phyloP scores from a whole-genome alignment of 1,284 basidiomycete genomes.

The Anthracocystis walkeri region DNA sequence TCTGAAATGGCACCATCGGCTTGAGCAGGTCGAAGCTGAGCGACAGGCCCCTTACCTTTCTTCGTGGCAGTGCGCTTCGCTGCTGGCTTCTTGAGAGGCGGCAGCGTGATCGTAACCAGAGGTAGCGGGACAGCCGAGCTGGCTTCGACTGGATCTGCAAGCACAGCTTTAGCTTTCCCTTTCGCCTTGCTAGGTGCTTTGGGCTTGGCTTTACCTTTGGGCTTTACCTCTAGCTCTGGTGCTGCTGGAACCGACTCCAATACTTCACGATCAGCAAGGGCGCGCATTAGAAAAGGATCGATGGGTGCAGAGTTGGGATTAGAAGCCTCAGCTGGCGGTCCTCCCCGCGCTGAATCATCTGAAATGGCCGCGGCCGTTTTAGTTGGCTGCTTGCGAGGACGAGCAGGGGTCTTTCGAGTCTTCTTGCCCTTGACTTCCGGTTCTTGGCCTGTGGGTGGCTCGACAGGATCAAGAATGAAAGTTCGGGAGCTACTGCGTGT shows the following conservation, averaged over 20 bases:
- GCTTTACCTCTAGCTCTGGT: slow-evolving; percentile 4
- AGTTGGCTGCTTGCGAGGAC: slow-evolving; percentile 13
- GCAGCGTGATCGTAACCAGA: background rate
- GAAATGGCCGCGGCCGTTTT: background rate
- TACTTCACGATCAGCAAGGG: background rate
- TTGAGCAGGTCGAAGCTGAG: slow-evolving; percentile 25
- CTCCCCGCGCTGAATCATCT: background rate
- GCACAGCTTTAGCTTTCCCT: background rate
- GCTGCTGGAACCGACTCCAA: background rate
- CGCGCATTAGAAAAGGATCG: background rate
- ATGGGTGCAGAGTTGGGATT: background rate
- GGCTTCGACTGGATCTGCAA: background rate
- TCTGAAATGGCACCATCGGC: slow-evolving; percentile 29
- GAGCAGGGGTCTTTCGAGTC: slow-evolving; percentile 5
- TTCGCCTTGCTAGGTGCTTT: slow-evolving; percentile 22
- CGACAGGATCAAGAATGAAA: background rate
- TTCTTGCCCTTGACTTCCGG: slow-evolving; percentile 2
- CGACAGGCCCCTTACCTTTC: slow-evolving; percentile 23
- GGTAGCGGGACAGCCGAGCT: background rate
- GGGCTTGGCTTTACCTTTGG: slow-evolving; percentile 17
- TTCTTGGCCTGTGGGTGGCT: background rate
- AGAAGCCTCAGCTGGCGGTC: background rate
- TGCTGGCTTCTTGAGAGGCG: slow-evolving; percentile 8
- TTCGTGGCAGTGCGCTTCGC: slow-evolving; percentile 13
- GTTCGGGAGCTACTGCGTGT: background rate